These are phyloP conservation scores for Apiotrichum gamsii DNA, from an alignment of 1,284 basidiomycete species.

Conservation along the genomic window DNA sequence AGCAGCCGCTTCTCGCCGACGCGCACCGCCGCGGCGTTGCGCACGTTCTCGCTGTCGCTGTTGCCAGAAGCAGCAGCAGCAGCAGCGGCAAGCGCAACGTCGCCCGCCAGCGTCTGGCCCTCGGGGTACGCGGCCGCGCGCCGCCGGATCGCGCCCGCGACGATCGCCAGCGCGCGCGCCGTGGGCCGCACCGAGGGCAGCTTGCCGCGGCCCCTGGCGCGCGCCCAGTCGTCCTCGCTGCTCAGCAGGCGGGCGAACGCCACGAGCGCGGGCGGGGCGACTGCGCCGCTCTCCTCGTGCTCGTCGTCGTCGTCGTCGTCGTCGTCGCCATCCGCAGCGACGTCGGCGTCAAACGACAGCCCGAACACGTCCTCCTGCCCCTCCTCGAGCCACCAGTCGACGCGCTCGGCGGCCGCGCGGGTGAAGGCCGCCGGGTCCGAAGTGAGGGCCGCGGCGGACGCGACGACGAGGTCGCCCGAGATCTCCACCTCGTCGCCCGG, in stretches of 20 bases:
- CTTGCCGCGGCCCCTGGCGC: constrained; percentile 61
- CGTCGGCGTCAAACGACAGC: constrained; percentile 50
- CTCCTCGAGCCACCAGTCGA: constrained; percentile 86
- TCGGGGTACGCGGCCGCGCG: constrained; percentile 4
- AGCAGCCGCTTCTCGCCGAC: constrained; percentile 49
- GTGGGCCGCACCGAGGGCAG: constrained; percentile 67
- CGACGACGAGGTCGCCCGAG: constrained; percentile 67
- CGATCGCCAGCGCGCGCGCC: constrained; percentile 38
- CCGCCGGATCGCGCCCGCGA: constrained; percentile 51
- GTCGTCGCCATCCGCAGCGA: neutral
- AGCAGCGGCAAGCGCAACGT: constrained; percentile 30
- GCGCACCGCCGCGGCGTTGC: constrained; percentile 46
- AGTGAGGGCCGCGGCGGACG: constrained; percentile 46
- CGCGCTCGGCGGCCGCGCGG: constrained; percentile 50
- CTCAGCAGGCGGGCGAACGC: constrained; percentile 67
- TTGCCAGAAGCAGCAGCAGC: constrained; percentile 10
- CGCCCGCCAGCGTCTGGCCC: constrained; percentile 26
- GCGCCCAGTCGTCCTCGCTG: constrained; percentile 61
- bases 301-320: neutral
- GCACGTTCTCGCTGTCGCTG: constrained; percentile 6
- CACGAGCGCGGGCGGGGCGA: constrained; percentile 60
- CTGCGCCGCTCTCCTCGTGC: constrained; percentile 26
- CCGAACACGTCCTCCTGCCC: constrained; percentile 79
- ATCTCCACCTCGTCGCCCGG: constrained; percentile 83
- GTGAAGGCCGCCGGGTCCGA: constrained; percentile 2